phyloP scores from a whole-genome alignment of 2,329 filamentous ascomycete genomes.

The Pestalotiopsis sp. region DNA sequence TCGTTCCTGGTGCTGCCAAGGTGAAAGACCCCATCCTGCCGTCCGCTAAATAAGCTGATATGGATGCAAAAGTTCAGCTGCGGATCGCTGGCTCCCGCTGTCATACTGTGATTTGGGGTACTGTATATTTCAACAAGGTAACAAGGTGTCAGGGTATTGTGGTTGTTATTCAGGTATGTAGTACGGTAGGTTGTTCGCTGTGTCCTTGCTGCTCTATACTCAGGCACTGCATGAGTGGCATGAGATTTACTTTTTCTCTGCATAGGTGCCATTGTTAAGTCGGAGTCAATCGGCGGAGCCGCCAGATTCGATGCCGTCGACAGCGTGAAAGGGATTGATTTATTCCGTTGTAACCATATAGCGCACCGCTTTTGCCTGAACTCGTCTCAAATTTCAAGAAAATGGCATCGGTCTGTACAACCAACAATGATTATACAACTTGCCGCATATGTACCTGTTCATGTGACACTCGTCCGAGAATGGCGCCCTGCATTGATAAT shows the following conservation, averaged over 20 bases:
- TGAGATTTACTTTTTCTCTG: neutral
- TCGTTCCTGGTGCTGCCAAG: neutral
- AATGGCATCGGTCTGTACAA: no score
- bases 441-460: no score
- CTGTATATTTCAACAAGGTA: neutral
- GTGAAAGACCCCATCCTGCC: neutral
- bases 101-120: neutral
- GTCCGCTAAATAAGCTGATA: neutral
- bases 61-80: neutral
- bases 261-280: neutral
- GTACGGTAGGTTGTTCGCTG: no score
- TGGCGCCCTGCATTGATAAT: neutral
- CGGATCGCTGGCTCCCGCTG: neutral
- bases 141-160: neutral
- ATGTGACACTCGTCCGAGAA: neutral
- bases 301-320: neutral
- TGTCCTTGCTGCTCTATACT: neutral
- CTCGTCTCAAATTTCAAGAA: no score
- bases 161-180: neutral
- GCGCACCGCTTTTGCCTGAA: neutral
- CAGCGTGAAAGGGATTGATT: neutral
- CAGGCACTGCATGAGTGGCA: neutral
- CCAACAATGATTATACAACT: neutral
- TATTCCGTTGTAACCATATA: neutral
- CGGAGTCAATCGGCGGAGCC: neutral